Evolutionary conservation across 305 asterid genomes (phyloP).

Genomic region (Rubia balearica): DNA sequence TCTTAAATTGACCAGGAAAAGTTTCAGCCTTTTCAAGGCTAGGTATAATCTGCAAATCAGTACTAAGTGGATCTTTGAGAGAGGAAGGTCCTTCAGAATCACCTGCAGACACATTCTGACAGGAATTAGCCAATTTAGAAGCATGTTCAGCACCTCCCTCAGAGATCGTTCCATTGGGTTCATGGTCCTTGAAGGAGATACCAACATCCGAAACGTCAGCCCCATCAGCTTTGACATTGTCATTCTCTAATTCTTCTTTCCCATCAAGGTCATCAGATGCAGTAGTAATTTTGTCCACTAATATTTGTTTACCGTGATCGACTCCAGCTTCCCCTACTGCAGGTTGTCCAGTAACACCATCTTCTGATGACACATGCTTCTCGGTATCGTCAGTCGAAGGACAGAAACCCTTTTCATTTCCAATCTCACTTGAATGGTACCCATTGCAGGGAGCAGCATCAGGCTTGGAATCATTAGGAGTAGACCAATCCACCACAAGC

Average conservation of each 20-base stretch:
- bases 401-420: conserved; percentile 31
- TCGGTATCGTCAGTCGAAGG: conserved; percentile 22
- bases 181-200: conserved; percentile 24
- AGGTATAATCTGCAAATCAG: conserved; percentile 29
- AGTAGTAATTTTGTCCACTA: conserved; percentile 25
- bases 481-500: conserved; percentile 35
- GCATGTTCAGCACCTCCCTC: conserved; percentile 29
- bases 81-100: conserved; percentile 27
- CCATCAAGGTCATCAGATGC: conserved; percentile 29
- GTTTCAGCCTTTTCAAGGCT: conserved; percentile 28
- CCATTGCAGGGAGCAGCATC: conserved; percentile 34
- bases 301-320: conserved; percentile 23
- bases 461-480: conserved; percentile 31
- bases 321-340: conserved; percentile 29
- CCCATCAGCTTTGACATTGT: conserved; percentile 24
- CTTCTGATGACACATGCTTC: conserved; percentile 27
- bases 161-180: conserved; percentile 28
- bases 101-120: conserved; percentile 29
- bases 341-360: conserved; percentile 23
- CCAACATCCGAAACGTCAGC: conserved; percentile 20
- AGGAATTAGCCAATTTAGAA: conserved; percentile 31
- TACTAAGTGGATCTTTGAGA: conserved; percentile 22
- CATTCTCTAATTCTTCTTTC: conserved; percentile 32
- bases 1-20: conserved; percentile 22
- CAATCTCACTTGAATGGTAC: conserved; percentile 31